Conservation (phyloP, 2,329 filamentous ascomycete genomes). For the Parafenestella ontariensis region DNA sequence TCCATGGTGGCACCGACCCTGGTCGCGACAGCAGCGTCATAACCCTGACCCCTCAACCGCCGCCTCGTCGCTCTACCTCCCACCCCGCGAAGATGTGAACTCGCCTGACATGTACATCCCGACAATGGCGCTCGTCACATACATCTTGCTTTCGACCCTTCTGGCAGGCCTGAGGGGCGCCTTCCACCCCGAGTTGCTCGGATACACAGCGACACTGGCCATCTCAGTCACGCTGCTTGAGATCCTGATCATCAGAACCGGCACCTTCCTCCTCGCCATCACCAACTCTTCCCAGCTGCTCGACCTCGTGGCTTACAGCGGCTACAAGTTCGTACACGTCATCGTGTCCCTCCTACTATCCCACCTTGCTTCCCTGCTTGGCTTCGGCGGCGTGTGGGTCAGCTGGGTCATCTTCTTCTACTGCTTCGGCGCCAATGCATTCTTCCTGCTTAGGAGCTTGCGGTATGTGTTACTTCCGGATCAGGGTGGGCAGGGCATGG, state of each 20-base stretch:
- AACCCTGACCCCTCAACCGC: conserved; percentile 20
- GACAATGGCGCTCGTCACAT: conserved; percentile 95
- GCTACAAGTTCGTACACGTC: conserved; percentile 98
- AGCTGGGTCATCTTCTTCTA: conserved; percentile 91
- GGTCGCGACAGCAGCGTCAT: conserved; percentile 88
- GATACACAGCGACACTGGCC: conserved; percentile 84
- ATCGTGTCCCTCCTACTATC: conserved; percentile 85
- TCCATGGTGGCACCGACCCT: conserved; percentile 96
- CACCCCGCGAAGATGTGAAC: conserved; percentile 94
- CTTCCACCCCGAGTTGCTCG: conserved; percentile 93
- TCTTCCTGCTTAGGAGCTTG: conserved; percentile 92
- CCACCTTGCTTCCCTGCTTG: conserved; percentile 67
- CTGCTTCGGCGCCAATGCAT: conserved; percentile 90
- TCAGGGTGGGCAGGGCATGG: conserved; percentile 33
- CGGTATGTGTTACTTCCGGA: conserved; percentile 96
- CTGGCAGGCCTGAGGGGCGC: conserved; percentile 87
- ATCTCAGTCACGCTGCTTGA: conserved; percentile 85
- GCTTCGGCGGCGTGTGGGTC: conserved; percentile 84
- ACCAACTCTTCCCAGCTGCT: conserved; percentile 92
- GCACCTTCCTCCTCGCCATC: conserved; percentile 92
- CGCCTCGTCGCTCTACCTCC: conserved; percentile 66
- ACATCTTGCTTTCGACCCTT: conserved; percentile 91
- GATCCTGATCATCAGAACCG: conserved; percentile 87
- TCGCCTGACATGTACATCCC: conserved; percentile 99
- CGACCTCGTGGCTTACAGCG: conserved; percentile 93